Conservation (phyloP, 2,329 filamentous ascomycete species). For the Pestalotiopsis sp. region DNA sequence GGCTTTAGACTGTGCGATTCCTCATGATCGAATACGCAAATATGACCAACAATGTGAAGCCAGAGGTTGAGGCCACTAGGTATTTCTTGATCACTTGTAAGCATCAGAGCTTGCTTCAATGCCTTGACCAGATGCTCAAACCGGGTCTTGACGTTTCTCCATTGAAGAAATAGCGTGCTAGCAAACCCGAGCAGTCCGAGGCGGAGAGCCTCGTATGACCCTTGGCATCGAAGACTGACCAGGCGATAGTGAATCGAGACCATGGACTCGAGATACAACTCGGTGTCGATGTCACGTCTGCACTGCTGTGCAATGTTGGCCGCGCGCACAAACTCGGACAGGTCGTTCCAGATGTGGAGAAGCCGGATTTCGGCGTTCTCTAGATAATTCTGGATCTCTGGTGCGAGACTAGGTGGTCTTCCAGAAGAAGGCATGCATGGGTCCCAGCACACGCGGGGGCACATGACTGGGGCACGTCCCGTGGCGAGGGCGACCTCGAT, state of each 20-base stretch:
- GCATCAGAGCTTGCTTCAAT: not conserved
- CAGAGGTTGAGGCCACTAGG: not conserved
- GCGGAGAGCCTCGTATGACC: not conserved
- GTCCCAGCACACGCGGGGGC: not conserved
- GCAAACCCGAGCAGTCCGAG: constrained; percentile 3
- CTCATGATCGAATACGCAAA: not conserved
- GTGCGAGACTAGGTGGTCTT: not conserved
- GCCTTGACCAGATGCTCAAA: not conserved
- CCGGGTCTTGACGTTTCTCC: not conserved
- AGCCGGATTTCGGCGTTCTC: not conserved
- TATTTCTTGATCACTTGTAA: not conserved
- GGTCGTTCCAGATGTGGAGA: not conserved
- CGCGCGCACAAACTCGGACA: not conserved
- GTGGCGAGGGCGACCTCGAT: not conserved
- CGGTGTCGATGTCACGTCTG: not conserved
- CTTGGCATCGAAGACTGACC: not conserved
- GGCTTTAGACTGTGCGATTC: not conserved
- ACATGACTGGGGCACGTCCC: not conserved
- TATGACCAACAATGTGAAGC: not conserved
- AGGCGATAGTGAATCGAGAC: constrained; percentile 4
- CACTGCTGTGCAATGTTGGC: constrained; percentile 5
- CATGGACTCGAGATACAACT: constrained; percentile 1
- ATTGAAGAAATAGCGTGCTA: constrained; percentile 4
- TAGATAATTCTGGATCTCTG: not conserved
- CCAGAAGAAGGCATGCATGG: not conserved